These are phyloP conservation scores for Litsea cubeba DNA, from an alignment of 164 flowering plant genomes.

Conservation along the genomic window DNA sequence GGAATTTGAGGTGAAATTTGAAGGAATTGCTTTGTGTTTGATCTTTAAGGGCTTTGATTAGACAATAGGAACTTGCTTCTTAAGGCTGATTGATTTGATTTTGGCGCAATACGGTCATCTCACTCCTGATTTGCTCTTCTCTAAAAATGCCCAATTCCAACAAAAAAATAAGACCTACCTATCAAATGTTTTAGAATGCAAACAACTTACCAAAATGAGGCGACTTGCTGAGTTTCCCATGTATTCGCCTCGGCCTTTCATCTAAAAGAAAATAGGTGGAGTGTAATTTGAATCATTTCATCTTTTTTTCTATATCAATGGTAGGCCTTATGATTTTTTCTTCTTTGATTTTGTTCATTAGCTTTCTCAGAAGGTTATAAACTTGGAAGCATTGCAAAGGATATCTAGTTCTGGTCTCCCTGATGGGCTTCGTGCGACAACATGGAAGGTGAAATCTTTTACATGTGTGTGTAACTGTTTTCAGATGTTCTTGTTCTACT, in stretches of 20 bases:
- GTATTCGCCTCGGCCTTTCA: no score
- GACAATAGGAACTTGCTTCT: no score
- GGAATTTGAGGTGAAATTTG: slow-evolving; percentile 4
- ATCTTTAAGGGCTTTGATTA: no score
- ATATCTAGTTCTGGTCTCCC: slow-evolving; percentile 14
- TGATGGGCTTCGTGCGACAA: slow-evolving; percentile 15
- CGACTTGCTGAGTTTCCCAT: no score
- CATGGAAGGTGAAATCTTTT: slow-evolving; percentile 15
- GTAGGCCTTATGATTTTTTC: neutral
- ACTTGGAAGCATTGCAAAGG: slow-evolving; percentile 12
- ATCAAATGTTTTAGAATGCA: no score
- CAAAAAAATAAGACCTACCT: no score
- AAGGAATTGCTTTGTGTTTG: no score
- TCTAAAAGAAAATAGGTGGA: neutral
- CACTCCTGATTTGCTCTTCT: no score
- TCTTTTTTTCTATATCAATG: neutral
- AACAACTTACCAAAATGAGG: no score
- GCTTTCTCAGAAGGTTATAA: slow-evolving; percentile 16
- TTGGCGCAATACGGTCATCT: no score
- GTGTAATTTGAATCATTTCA: neutral
- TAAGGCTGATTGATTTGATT: no score
- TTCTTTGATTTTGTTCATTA: neutral
- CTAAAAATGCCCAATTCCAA: no score
- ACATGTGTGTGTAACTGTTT: neutral
- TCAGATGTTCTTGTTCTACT: neutral